Conservation (phyloP, 495 filamentous ascomycete genomes). For the Penicillium longicatenatum region DNA sequence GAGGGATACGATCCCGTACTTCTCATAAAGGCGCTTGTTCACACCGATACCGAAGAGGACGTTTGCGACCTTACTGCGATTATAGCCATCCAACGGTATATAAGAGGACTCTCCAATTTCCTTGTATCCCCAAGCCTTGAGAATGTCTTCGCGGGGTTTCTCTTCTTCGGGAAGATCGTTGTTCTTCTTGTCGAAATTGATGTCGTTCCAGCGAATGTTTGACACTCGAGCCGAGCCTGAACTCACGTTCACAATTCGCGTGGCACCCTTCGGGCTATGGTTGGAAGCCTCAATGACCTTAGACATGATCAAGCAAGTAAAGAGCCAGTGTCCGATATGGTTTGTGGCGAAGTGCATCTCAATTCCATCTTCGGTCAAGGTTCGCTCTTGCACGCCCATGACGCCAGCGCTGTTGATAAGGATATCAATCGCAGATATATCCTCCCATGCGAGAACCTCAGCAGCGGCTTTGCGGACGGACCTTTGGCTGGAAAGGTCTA, state of each 20-base stretch:
- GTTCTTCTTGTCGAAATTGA: conserved; percentile 42
- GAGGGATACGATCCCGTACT: conserved; percentile 31
- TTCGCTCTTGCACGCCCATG: conserved; percentile 26
- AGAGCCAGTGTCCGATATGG: conserved; percentile 31
- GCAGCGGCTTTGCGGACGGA: conserved; percentile 43
- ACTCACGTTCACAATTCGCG: conserved; percentile 48
- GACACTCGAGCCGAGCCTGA: conserved; percentile 29
- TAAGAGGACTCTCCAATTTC: conserved; percentile 26
- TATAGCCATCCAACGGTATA: conserved; percentile 31
- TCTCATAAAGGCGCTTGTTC: conserved; percentile 25
- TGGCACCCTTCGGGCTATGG: conserved; percentile 33
- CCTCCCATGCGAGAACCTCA: conserved; percentile 39
- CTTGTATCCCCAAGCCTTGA: conserved; percentile 28
- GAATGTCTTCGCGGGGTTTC: conserved; percentile 33
- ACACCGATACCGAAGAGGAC: conserved; percentile 28
- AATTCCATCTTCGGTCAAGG: conserved; percentile 27
- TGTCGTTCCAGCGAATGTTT: conserved; percentile 44
- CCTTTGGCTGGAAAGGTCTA: conserved; percentile 48
- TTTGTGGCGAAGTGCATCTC: conserved; percentile 33
- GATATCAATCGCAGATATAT: conserved; percentile 33
- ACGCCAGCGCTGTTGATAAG: conserved; percentile 33
- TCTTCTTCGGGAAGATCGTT: conserved; percentile 40
- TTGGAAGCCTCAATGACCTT: conserved; percentile 43
- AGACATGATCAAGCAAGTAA: conserved; percentile 40
- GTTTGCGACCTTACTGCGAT: conserved; percentile 34